A percentile compares a stretch with the other conserved stretches of the same genome.
These are phyloP conservation scores for Saxispiralis lemnorum DNA, from an alignment of 495 filamentous ascomycete species.

Conservation along the genomic window DNA sequence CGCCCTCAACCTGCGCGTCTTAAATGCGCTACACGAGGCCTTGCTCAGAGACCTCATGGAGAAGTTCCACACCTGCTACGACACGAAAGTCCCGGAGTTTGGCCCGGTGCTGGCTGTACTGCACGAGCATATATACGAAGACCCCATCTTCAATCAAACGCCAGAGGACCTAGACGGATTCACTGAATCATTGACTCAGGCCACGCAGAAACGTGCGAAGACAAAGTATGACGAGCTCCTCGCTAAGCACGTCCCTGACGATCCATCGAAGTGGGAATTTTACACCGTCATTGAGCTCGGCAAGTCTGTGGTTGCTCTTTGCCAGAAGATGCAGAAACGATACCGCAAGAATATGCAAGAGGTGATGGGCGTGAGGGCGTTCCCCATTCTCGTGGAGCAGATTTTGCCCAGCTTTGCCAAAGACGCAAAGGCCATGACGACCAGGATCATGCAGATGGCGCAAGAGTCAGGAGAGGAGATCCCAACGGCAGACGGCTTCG, in stretches of 20 bases:
- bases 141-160: slow-evolving; percentile 54
- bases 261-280: slow-evolving; percentile 65
- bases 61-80: slow-evolving; percentile 70
- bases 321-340: slow-evolving; percentile 74
- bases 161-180: slow-evolving; percentile 53
- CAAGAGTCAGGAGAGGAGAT: slow-evolving; percentile 56
- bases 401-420: slow-evolving; percentile 79
- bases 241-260: slow-evolving; percentile 51
- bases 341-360: slow-evolving; percentile 65
- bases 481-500: slow-evolving; percentile 76
- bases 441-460: slow-evolving; percentile 54
- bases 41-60: slow-evolving; percentile 78
- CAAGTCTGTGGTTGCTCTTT: slow-evolving; percentile 63
- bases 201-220: slow-evolving; percentile 53
- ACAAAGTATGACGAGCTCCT: slow-evolving; percentile 57
- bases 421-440: slow-evolving; percentile 67
- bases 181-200: slow-evolving; percentile 48
- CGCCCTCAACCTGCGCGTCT: slow-evolving; percentile 52
- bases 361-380: slow-evolving; percentile 78
- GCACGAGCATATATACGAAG: slow-evolving; percentile 61
- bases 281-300: slow-evolving; percentile 75
- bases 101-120: slow-evolving; percentile 71
- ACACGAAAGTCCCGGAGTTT: slow-evolving; percentile 60
- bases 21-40: slow-evolving; percentile 61
- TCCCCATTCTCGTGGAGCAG: slow-evolving; percentile 60